Conservation (phyloP, 2,329 filamentous ascomycete species). For the Neurospora sp. region DNA sequence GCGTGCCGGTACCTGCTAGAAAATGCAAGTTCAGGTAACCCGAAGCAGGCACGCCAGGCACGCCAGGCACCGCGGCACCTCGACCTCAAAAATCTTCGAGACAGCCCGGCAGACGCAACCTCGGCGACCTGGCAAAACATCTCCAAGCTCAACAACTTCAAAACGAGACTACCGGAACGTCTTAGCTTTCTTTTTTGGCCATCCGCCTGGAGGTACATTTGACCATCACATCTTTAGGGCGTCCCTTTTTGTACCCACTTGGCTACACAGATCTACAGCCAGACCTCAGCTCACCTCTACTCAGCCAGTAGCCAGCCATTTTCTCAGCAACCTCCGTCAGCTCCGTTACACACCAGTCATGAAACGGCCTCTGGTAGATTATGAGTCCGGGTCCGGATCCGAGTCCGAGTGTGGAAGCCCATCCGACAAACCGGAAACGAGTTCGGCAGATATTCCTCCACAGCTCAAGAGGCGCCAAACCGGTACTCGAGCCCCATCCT, state of each 20-base stretch:
- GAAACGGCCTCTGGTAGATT: not conserved
- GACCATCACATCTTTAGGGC: not conserved
- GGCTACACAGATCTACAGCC: not conserved
- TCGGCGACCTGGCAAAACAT: not conserved
- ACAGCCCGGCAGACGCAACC: no score
- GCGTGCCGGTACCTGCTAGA: not conserved
- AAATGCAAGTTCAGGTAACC: not conserved
- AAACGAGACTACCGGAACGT: not conserved
- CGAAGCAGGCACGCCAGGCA: not conserved
- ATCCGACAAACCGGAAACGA: not conserved
- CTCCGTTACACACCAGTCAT: not conserved
- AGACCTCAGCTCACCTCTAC: not conserved
- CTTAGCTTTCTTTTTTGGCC: not conserved
- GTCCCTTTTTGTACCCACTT: not conserved
- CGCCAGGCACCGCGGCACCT: not conserved
- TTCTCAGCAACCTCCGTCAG: not conserved
- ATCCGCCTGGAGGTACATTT: not conserved
- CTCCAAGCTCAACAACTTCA: not conserved
- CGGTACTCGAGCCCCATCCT: conserved; percentile 7
- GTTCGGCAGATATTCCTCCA: not conserved
- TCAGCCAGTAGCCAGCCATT: not conserved
- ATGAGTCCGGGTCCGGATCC: not conserved
- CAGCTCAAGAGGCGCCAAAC: not conserved
- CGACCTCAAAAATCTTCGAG: not conserved
- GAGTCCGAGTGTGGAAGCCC: not conserved